Evolutionary conservation across 148 eudicot genomes (phyloP).

Genomic region (Persicaria tinctoria): DNA sequence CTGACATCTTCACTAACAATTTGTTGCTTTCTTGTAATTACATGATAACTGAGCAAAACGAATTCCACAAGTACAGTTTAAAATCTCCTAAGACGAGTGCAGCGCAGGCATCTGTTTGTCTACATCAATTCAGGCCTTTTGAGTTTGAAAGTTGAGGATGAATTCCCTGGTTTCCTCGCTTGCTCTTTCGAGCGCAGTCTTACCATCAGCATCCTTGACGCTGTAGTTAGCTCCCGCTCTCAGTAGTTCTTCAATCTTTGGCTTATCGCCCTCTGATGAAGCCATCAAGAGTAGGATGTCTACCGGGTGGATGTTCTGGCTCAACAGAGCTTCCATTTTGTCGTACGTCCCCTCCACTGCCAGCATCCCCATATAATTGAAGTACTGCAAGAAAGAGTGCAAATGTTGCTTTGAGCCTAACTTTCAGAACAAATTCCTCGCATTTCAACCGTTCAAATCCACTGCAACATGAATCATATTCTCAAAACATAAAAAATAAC

Average conservation of each 20-base stretch:
- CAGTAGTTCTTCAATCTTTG: constrained; percentile 82
- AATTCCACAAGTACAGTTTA: neutral
- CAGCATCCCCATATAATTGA: constrained; percentile 98
- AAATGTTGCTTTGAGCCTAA: neutral
- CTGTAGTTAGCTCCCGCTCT: constrained; percentile 74
- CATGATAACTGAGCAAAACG: neutral
- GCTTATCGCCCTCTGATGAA: constrained; percentile 80
- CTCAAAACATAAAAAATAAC: too few species aligned
- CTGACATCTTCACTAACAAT: too few species aligned
- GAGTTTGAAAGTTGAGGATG: constrained; percentile 52
- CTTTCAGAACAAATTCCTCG: neutral
- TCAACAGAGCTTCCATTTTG: constrained; percentile 82
- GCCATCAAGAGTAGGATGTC: constrained; percentile 88
- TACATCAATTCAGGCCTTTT: constrained; percentile 28
- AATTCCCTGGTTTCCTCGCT: constrained; percentile 35
- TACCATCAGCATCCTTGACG: constrained; percentile 24
- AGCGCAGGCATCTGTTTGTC: neutral
- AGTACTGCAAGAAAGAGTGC: constrained; percentile 44
- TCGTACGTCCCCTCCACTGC: constrained; percentile 95
- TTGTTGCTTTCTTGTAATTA: neutral
- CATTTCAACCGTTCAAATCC: neutral
- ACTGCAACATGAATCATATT: too few species aligned
- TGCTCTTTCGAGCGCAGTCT: constrained; percentile 69
- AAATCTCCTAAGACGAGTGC: neutral
- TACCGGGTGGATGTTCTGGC: constrained; percentile 78